Base-by-base conservation (phyloP, 352 stramenopile species). In the Thraustotheca clavata region DNA sequence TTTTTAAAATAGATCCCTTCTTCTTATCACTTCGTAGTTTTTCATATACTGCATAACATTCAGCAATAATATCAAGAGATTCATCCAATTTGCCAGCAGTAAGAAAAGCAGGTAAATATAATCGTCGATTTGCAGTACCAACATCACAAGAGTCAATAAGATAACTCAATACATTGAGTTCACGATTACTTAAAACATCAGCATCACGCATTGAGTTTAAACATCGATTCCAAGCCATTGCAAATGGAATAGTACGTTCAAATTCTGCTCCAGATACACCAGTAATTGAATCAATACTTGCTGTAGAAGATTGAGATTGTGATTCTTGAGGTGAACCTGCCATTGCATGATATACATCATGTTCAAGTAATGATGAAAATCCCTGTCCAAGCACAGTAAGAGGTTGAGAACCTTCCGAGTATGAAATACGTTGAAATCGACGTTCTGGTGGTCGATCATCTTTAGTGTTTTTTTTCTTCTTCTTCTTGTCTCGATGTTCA, bases 401-500 rank as follows among this genome's bases (percentile, higher is more conserved):
- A 1, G 62, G 62, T 26, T 68, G 26, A 18, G 81, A 80, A 24
- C 80, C 80, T 14, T 92, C 77, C 8, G 79, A 80, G 80, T 90
- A 89, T 8, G 83, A 92, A 9, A 92, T 76, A 22, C 76, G 73
- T 65, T 92, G 81, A 34, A 92, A 92, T 49, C 76, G 76, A 41
- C 83, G 83, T 20, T 89, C 76, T 0, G 82, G 83, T 76, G 39
- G 59, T 4, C 33, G 24, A 24, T 65, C 32, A 18, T 69, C 62
- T 16, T 16, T 4, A n/a, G n/a, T 7, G 8, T 22, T 18, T 31
- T 8, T 4, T 47, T 69, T 69, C 32, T 69, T 69, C 59, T 67
- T 62, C 47, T 67, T 65, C 2, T 11, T 16, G 6, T 12, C 59
- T 39, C 69, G 67, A 26, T 69, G 20, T 32, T 69, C 62, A 1